A percentile compares a stretch with the other conserved stretches of the same genome.
Evolutionary conservation across 2,329 filamentous ascomycete species (phyloP).

Genomic region (Sporothrix dimorphospora): DNA sequence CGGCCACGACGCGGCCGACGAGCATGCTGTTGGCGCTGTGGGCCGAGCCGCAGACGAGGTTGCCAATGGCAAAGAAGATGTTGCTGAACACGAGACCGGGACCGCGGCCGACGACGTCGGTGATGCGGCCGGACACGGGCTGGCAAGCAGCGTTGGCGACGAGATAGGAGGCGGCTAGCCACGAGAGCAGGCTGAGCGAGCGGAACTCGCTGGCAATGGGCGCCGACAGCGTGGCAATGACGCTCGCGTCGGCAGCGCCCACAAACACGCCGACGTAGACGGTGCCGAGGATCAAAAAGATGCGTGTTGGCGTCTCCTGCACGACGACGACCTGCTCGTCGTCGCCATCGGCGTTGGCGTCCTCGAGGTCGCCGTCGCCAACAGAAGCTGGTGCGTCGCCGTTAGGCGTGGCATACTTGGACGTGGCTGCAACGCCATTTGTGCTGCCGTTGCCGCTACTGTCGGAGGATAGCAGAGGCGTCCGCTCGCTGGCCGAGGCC

Average conservation of each 20-base stretch:
- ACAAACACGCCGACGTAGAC: conserved; percentile 65
- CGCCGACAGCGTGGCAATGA: conserved; percentile 82
- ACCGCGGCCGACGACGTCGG: conserved; percentile 83
- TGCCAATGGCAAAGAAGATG: conserved; percentile 76
- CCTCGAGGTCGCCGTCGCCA: conserved; percentile 12
- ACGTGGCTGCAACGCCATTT: neutral
- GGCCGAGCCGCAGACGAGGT: conserved; percentile 80
- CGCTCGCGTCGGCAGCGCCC: conserved; percentile 72
- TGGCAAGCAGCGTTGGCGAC: conserved; percentile 88
- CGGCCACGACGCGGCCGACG: conserved; percentile 75
- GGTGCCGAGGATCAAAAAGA: conserved; percentile 59
- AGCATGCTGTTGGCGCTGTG: conserved; percentile 70
- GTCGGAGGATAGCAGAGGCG: conserved; percentile 25
- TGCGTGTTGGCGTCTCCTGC: conserved; percentile 51
- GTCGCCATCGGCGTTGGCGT: conserved; percentile 31
- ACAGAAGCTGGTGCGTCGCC: neutral
- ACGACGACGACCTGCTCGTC: conserved; percentile 53
- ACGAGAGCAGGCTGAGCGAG: conserved; percentile 79
- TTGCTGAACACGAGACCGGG: conserved; percentile 80
- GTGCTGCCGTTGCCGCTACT: conserved; percentile 6
- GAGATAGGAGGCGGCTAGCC: conserved; percentile 85
- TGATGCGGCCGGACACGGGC: conserved; percentile 81
- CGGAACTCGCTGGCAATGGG: conserved; percentile 84
- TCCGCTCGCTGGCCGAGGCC: conserved; percentile 18
- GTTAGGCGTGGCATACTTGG: neutral